Percentiles rank a stretch among this genome's conserved stretches.
Conservation (phyloP, 352 stramenopile genomes). For the Pythium scleroteichum region DNA sequence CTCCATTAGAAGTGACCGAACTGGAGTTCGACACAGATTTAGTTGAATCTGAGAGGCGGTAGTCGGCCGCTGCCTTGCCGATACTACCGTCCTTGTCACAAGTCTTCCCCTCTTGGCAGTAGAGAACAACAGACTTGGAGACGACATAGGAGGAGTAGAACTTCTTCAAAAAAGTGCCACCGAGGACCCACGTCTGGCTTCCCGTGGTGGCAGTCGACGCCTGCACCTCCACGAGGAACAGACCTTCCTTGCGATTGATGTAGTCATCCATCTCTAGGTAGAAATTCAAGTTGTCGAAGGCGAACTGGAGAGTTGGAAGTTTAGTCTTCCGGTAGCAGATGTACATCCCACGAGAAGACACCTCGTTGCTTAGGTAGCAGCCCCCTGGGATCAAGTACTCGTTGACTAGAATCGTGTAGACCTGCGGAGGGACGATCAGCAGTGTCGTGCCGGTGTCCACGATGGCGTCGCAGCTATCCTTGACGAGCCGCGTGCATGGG, state of each 20-base stretch:
- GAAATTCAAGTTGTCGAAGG: constrained; percentile 58
- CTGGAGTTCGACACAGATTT: too few relatives aligned
- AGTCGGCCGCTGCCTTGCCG: background rate
- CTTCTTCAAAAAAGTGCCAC: constrained; percentile 74
- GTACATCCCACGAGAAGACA: constrained; percentile 41
- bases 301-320: constrained; percentile 54
- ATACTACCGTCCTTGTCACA: constrained; percentile 18
- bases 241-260: constrained; percentile 21
- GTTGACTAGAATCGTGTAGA: constrained; percentile 40
- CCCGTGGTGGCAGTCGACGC: constrained; percentile 3
- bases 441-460: constrained; percentile 46
- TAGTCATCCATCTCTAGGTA: constrained; percentile 66
- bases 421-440: constrained; percentile 28
- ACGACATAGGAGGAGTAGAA: constrained; percentile 77
- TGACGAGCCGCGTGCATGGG: constrained; percentile 35
- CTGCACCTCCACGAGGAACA: constrained; percentile 31
- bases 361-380: constrained; percentile 34
- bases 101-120: constrained; percentile 52
- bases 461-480: constrained; percentile 31
- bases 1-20: too few relatives aligned
- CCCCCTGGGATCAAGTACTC: constrained; percentile 42
- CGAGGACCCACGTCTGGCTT: constrained; percentile 69
- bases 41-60: too few relatives aligned
- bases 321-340: constrained; percentile 48
- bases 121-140: constrained; percentile 62